Evolutionary conservation across 2,329 filamentous ascomycete genomes (phyloP).

Genomic region (Xylariaceae sp.): DNA sequence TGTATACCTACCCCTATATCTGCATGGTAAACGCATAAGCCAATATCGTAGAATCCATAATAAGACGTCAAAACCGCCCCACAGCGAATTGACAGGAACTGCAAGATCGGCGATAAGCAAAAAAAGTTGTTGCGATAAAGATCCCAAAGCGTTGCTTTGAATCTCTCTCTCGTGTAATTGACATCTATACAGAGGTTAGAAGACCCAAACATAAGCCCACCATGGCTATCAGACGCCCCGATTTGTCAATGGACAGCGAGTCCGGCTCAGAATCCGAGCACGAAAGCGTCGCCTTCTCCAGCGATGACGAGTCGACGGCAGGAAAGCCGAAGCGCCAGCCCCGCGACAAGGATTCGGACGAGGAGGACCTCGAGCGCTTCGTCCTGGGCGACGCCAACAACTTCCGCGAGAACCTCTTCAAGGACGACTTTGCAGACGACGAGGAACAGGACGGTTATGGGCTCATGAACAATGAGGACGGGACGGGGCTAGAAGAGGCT

Average conservation of each 20-base stretch:
- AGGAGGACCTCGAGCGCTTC: slow-evolving; percentile 79
- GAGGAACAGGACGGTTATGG: slow-evolving; percentile 27
- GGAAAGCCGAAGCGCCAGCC: slow-evolving; percentile 27
- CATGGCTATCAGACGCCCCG: slow-evolving; percentile 24
- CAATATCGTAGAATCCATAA: neutral
- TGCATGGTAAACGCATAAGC: no score
- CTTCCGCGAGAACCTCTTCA: slow-evolving; percentile 70
- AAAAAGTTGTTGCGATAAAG: slow-evolving; percentile 23
- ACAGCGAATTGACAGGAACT: neutral
- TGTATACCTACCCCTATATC: no score
- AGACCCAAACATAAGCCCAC: neutral
- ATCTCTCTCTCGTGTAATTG: neutral
- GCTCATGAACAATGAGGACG: slow-evolving; percentile 41
- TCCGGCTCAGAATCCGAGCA: slow-evolving; percentile 25
- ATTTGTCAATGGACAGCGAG: slow-evolving; percentile 24
- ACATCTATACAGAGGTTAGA: neutral
- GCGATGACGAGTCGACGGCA: slow-evolving; percentile 30
- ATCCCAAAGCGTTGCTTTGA: neutral
- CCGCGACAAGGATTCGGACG: slow-evolving; percentile 70
- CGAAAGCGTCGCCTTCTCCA: slow-evolving; percentile 24
- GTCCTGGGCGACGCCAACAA: slow-evolving; percentile 84
- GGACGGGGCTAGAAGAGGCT: slow-evolving; percentile 54
- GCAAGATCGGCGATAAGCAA: slow-evolving; percentile 18
- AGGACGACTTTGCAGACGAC: slow-evolving; percentile 39
- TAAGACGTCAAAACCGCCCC: neutral